These are phyloP conservation scores for Apiospora aurea DNA, from an alignment of 2,329 filamentous ascomycete genomes.

Conservation along the genomic window DNA sequence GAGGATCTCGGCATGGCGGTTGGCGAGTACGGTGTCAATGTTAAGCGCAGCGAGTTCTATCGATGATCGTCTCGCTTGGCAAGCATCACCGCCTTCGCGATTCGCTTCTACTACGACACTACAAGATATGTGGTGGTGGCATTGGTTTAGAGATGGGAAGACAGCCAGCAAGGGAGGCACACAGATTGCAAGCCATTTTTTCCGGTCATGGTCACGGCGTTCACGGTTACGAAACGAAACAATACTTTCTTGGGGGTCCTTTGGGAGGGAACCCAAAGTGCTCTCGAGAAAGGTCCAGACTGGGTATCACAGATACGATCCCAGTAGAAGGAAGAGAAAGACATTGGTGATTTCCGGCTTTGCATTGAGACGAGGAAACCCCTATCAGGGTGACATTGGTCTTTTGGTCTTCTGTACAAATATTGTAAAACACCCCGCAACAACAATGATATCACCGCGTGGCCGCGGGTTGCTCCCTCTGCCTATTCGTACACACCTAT, in stretches of 20 bases:
- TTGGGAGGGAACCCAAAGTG: background rate
- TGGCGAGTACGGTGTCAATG: conserved; percentile 95
- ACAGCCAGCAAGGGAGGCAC: conserved; percentile 22
- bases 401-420: conserved; percentile 5
- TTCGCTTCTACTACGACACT: background rate
- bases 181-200: conserved; percentile 13
- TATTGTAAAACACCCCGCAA: background rate
- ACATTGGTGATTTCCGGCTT: background rate
- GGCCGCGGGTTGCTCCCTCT: conserved; percentile 10
- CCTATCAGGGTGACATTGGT: background rate
- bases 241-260: background rate
- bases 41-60: conserved; percentile 98
- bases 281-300: background rate
- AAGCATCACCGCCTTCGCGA: background rate
- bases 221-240: conserved; percentile 5
- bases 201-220: conserved; percentile 15
- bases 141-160: background rate
- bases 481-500: background rate
- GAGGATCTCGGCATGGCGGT: conserved; percentile 98
- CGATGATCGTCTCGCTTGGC: conserved; percentile 55
- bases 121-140: background rate
- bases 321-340: background rate
- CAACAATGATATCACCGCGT: conserved; percentile 9
- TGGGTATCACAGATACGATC: background rate
- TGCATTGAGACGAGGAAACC: background rate